Evolutionary conservation across 192 early-diverging fungal species (phyloP).

Genomic region (Backusella psychrophila): DNA sequence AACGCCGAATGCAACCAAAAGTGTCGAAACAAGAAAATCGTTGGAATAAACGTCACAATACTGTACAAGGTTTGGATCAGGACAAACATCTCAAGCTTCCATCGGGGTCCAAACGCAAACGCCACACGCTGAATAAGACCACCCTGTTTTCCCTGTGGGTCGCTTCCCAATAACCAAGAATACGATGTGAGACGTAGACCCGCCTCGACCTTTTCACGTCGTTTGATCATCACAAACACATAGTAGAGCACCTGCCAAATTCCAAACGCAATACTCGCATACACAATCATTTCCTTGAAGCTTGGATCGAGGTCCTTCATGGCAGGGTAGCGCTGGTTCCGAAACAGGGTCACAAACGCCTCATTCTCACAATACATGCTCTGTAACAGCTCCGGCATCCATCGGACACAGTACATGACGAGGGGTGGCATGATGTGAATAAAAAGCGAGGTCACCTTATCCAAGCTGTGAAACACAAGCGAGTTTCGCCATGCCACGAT

Average conservation of each 20-base stretch:
- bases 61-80: conserved; percentile 53
- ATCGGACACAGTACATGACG: conserved; percentile 53
- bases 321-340: conserved; percentile 41
- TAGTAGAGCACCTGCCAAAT: conserved; percentile 28
- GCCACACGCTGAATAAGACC: conserved; percentile 38
- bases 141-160: conserved; percentile 31
- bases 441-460: conserved; percentile 62
- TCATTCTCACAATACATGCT: not conserved
- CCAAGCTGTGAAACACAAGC: conserved; percentile 58
- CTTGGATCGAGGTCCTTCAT: conserved; percentile 10
- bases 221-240: conserved; percentile 26
- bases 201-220: conserved; percentile 24
- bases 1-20: conserved; percentile 54
- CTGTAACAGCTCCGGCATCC: conserved; percentile 39
- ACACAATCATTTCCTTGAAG: conserved; percentile 4
- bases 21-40: conserved; percentile 46
- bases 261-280: conserved; percentile 12
- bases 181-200: conserved; percentile 52
- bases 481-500: conserved; percentile 58
- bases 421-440: conserved; percentile 65
- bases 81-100: conserved; percentile 60
- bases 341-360: not conserved
- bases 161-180: conserved; percentile 53
- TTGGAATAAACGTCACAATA: conserved; percentile 44
- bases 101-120: conserved; percentile 44